Evolutionary conservation across 768 basidiomycete genomes (phyloP).

Genomic region (Boletellus ananas): DNA sequence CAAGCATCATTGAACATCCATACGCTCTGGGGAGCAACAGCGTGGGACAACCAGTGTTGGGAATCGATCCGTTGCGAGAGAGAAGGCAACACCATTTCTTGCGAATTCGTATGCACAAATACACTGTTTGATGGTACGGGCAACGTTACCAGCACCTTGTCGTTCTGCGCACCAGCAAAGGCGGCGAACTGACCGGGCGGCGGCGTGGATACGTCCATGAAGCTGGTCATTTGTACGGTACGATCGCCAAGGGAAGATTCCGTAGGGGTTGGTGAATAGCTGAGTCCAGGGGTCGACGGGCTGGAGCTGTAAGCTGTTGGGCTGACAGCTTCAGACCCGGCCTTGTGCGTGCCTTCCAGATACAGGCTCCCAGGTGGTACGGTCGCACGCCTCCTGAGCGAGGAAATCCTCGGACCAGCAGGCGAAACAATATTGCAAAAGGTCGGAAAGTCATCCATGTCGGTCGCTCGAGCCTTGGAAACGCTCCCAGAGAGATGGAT

Average conservation of each 20-base stretch:
- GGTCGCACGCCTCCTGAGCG: slow-evolving; percentile 41
- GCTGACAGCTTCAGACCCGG: slow-evolving; percentile 13
- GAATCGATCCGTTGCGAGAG: slow-evolving; percentile 9
- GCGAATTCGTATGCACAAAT: slow-evolving; percentile 19
- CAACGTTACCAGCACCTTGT: slow-evolving; percentile 25
- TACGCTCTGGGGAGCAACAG: slow-evolving; percentile 6
- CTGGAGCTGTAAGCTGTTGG: slow-evolving; percentile 30
- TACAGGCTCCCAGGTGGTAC: slow-evolving; percentile 36
- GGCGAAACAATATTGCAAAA: slow-evolving; percentile 8
- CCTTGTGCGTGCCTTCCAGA: slow-evolving; percentile 10
- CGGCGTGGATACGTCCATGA: slow-evolving; percentile 42
- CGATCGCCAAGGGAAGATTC: slow-evolving; percentile 54
- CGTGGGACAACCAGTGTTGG: slow-evolving; percentile 13
- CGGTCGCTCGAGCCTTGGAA: background rate
- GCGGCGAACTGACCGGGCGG: slow-evolving; percentile 36
- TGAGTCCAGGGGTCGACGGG: slow-evolving; percentile 55
- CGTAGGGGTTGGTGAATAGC: slow-evolving; percentile 57
- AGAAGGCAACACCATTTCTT: slow-evolving; percentile 8
- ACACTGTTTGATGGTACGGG: slow-evolving; percentile 14
- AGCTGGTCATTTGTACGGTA: slow-evolving; percentile 53
- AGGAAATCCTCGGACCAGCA: slow-evolving; percentile 12
- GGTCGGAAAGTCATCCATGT: slow-evolving; percentile 2
- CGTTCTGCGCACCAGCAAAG: slow-evolving; percentile 34
- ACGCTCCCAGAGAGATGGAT: slow-evolving; percentile 17
- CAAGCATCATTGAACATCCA: slow-evolving; percentile 19